A percentile compares a stretch with the other conserved stretches of the same genome.
Conservation (phyloP, 129 eudicot species). For the Cynara cardunculus region DNA sequence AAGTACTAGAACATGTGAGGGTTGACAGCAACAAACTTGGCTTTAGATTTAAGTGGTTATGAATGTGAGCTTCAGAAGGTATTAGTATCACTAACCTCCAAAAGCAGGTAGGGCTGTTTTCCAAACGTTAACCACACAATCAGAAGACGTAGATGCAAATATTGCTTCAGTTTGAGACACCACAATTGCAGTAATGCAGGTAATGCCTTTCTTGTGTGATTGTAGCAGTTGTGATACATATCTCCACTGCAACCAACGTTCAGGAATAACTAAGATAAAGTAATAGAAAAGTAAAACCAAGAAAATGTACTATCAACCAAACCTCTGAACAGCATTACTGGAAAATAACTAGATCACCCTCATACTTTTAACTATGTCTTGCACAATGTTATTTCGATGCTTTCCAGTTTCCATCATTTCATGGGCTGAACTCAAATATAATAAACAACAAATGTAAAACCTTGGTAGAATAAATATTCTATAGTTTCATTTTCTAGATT, state of each 20-base stretch:
- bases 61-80: constrained; percentile 6
- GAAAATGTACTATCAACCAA: neutral
- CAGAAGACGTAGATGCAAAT: constrained; percentile 86
- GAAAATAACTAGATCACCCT: neutral
- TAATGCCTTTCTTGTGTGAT: constrained; percentile 84
- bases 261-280: neutral
- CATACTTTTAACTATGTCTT: neutral
- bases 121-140: constrained; percentile 72
- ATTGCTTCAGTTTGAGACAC: constrained; percentile 55
- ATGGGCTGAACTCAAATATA: neutral
- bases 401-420: neutral
- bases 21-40: neutral
- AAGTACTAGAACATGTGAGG: too few relatives aligned
- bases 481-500: neutral
- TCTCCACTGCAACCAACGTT: constrained; percentile 62
- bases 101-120: constrained; percentile 48
- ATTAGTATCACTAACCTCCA: constrained; percentile 45
- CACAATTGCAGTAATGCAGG: constrained; percentile 71
- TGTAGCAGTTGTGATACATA: constrained; percentile 63
- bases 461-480: neutral
- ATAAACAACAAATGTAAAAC: neutral
- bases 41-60: neutral
- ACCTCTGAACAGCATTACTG: neutral
- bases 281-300: neutral
- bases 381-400: neutral